phyloP scores from a whole-genome alignment of 2,329 filamentous ascomycete species.

The Cladorrhinum sp. region DNA sequence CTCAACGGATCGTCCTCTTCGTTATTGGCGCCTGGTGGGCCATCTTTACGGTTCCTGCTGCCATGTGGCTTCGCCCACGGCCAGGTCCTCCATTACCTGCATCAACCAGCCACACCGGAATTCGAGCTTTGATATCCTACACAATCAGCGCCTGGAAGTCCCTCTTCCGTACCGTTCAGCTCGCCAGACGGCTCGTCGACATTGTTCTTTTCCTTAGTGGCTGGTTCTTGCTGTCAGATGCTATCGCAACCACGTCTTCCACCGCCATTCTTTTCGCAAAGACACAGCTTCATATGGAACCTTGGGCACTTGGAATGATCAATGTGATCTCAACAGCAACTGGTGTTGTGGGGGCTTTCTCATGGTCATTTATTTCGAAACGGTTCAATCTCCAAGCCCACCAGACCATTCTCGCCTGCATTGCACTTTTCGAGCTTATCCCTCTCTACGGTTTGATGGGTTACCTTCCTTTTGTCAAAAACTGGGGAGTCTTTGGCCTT shows the following conservation, averaged over 20 bases:
- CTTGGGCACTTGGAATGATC: conserved; percentile 84
- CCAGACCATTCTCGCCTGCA: conserved; percentile 90
- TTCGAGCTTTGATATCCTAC: conserved; percentile 62
- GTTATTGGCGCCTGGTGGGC: conserved; percentile 92
- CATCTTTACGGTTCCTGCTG: conserved; percentile 82
- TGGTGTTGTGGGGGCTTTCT: conserved; percentile 84
- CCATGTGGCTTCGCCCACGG: conserved; percentile 80
- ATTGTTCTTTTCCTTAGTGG: conserved; percentile 76
- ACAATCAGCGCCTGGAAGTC: conserved; percentile 82
- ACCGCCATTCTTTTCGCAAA: conserved; percentile 96
- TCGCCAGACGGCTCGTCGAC: conserved; percentile 70
- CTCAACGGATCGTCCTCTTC: conserved; percentile 81
- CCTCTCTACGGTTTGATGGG: conserved; percentile 87
- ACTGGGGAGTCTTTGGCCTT: conserved; percentile 75
- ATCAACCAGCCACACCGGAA: conserved; percentile 36
- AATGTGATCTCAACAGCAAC: conserved; percentile 85
- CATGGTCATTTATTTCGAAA: conserved; percentile 78
- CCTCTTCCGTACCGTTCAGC: conserved; percentile 72
- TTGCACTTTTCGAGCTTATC: conserved; percentile 85
- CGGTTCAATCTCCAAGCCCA: conserved; percentile 68
- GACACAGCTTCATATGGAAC: conserved; percentile 84
- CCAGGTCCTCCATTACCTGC: conserved; percentile 76
- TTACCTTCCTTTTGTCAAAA: conserved; percentile 75
- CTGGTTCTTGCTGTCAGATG: conserved; percentile 94
- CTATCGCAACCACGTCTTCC: conserved; percentile 88